phyloP scores from a whole-genome alignment of 805 yeast genomes.

The Monosporozyma unispora region DNA sequence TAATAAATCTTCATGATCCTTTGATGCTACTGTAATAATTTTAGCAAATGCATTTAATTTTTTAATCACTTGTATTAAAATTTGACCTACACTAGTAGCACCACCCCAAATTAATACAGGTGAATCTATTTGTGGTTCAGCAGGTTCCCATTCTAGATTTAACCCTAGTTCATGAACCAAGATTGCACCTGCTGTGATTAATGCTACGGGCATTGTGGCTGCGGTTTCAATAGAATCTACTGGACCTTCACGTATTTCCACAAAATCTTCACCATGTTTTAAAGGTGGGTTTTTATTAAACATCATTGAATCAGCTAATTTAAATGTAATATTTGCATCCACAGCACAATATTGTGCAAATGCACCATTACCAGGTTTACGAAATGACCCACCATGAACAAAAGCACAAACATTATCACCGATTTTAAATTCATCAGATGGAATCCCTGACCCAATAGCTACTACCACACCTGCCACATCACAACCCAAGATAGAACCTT shows the following conservation, averaged over 20 bases:
- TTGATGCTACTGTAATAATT: conserved; percentile 42
- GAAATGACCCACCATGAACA: conserved; percentile 44
- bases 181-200: conserved; percentile 41
- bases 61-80: conserved; percentile 51
- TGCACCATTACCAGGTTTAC: conserved; percentile 40
- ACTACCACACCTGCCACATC: conserved; percentile 55
- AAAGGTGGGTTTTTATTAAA: neutral
- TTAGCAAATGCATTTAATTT: conserved; percentile 32
- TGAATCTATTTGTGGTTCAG: conserved; percentile 28
- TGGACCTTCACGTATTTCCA: conserved; percentile 19
- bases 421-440: conserved; percentile 24
- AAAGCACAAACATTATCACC: conserved; percentile 52
- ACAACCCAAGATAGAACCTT: conserved; percentile 47
- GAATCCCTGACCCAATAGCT: conserved; percentile 36
- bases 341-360: conserved; percentile 46
- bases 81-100: conserved; percentile 53
- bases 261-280: neutral
- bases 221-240: conserved; percentile 53
- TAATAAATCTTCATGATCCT: conserved; percentile 34
- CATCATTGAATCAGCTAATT: conserved; percentile 13
- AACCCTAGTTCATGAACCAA: conserved; percentile 23
- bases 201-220: conserved; percentile 47
- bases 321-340: conserved; percentile 25
- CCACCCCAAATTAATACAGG: conserved; percentile 56
- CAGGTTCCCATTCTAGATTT: conserved; percentile 20